Conservation (phyloP, 2,329 filamentous ascomycete genomes). For the Clarireedia homoeocarpa region DNA sequence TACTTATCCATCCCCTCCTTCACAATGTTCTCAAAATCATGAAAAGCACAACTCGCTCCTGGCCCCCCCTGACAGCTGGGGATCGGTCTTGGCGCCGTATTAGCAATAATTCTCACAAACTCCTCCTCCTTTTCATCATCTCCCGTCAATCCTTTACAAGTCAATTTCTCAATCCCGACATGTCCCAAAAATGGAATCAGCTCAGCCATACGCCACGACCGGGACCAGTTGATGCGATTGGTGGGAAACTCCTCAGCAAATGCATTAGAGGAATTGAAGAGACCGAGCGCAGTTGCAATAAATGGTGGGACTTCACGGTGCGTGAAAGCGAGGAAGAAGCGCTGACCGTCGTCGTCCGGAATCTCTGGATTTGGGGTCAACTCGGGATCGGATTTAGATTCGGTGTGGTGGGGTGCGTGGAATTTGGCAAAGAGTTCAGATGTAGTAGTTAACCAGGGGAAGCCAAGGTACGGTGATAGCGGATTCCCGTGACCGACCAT, state of each 20-base stretch:
- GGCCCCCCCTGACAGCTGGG: conserved; percentile 42
- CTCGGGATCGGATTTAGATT: not conserved
- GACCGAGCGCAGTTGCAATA: conserved; percentile 56
- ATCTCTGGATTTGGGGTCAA: not conserved
- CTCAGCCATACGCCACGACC: conserved; percentile 55
- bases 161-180: conserved; percentile 56
- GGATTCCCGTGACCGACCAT: conserved; percentile 57
- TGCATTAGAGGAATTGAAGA: conserved; percentile 60
- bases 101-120: conserved; percentile 44
- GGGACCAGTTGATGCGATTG: conserved; percentile 52
- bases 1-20: conserved; percentile 32
- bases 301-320: conserved; percentile 58
- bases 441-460: conserved; percentile 52
- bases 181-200: conserved; percentile 60
- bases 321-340: conserved; percentile 61
- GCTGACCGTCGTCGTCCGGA: conserved; percentile 35
- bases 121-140: conserved; percentile 42
- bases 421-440: conserved; percentile 37
- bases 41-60: conserved; percentile 40
- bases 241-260: conserved; percentile 59
- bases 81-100: conserved; percentile 42
- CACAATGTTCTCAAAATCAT: conserved; percentile 37
- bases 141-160: conserved; percentile 47
- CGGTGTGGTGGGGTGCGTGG: conserved; percentile 14
- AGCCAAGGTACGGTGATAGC: conserved; percentile 49